Base-by-base conservation (phyloP, 2,329 filamentous ascomycete species). In the Penicillium hesseltinei region DNA sequence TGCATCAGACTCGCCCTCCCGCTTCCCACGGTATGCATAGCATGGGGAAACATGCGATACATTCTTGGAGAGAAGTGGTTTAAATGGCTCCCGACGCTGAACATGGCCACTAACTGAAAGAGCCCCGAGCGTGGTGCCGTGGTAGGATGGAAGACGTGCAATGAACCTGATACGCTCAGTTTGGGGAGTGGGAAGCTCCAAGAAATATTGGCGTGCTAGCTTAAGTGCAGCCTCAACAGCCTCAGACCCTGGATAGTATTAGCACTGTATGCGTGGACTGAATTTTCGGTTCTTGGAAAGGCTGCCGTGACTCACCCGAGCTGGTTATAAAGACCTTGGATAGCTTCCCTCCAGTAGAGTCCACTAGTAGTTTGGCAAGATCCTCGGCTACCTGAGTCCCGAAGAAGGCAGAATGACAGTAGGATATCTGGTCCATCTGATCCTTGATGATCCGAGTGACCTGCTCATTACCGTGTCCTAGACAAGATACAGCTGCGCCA, bases 141-240 rank as follows among this genome's bases (percentile, higher is more conserved):
- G 89, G 65, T 89, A 92, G 11, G 84, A 88, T 23, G 84, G 80
- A 31, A 83, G 74, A 17, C 88, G 81, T 6, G 85, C 79, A 63
- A 92, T 88, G 72, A 88, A 88, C 47, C 82, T 79, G 0, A 77
- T 78, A 2, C 88, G 80, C 47, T 79, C 71, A 2, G 81, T 78
- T 62, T 90, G 76, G 4, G 78, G 78, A 0, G 75, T 72, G 2
- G 72, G 61, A 38, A 83, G 78, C 69, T 88, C 86, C 17, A 84
- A 76, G 64, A 83, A 88, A 67, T 86, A 91, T 69, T 91, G 88
- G 2, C 84, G 77, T 11, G 85, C 80, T 17, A 90, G 73, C 66
- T 91, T 92, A 58, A 89, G 73, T 1, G 87, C 82, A 2, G 85
- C 85, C 69, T 91, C 88, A 60, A 85, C 82, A 6, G 87, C 87